Base-by-base conservation (phyloP, 2,329 filamentous ascomycete genomes). In the Stagonosporopsis vannaccii region DNA sequence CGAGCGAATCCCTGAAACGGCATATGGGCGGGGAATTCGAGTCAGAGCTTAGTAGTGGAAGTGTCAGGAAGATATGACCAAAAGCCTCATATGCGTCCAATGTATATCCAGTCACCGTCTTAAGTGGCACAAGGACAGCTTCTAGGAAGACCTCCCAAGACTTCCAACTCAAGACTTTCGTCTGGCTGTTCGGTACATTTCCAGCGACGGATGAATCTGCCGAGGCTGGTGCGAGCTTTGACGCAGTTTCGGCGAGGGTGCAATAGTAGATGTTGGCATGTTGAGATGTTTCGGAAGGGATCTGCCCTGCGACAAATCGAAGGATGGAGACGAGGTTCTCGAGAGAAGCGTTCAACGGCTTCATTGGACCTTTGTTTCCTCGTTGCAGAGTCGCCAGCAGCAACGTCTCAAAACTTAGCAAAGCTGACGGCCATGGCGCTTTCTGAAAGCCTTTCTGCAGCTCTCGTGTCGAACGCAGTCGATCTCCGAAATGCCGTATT, bases 21-120 rank as follows among this genome's bases (percentile, higher is more conserved):
- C 59, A 59, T 22, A 62, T 40, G 4, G 70, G 66, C 13, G 68
- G 32, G 11, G 63, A 65, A 7, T 47, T 59, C 0, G 66, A 67
- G 44, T 67, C 62, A 25, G 66, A 64, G 48, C 61, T 77, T 70
- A 61, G 78, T 50, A 63, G 71, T 60, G 53, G 70, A 52, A 60
- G 73, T 0, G 76, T 78, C 50, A 85, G 71, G 61, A 83, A 82
- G 26, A 71, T 75, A 46, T 67, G 63, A 8, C 71, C 74, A 61
- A 77, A 76, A 32, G 72, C 68, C 53, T 76, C 74, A 57, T 77
- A 77, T 13, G 73, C 73, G 20, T 73, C 69, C 51, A 74, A 44
- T 4, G 73, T 75, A 37, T 75, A 70, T 33, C 70, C 67, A 20
- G 72, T 73, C 13, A 77, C 65, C 35, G 59, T 65, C 13, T 56